Evolutionary conservation across 306 rosid species (phyloP).

Genomic region (Medicago truncatula): DNA sequence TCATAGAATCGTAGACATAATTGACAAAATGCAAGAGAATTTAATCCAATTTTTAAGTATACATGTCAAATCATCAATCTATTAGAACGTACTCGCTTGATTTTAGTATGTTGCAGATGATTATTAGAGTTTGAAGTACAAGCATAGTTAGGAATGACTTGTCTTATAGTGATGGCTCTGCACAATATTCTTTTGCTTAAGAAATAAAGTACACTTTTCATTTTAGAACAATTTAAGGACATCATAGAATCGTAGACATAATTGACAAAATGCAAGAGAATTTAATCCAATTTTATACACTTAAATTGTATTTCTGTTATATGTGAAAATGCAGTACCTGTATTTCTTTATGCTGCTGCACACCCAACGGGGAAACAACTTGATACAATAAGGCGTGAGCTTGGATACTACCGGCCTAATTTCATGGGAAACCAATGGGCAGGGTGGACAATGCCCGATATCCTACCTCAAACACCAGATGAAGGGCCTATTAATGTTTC

Average conservation of each 20-base stretch:
- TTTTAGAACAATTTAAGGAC: background rate
- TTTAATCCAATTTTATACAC: background rate
- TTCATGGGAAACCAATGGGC: constrained; percentile 82
- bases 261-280: constrained; percentile 13
- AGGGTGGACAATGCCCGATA: constrained; percentile 75
- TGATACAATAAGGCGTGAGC: constrained; percentile 75
- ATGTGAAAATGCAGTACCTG: constrained; percentile 71
- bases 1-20: background rate
- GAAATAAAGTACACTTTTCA: too few relatives aligned
- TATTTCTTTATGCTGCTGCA: constrained; percentile 81
- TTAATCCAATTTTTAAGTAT: background rate
- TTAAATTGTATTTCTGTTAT: background rate
- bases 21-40: constrained; percentile 7
- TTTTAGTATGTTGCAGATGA: too few relatives aligned
- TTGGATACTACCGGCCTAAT: constrained; percentile 69
- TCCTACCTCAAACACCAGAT: constrained; percentile 61
- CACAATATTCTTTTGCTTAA: too few relatives aligned
- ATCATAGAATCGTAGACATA: background rate
- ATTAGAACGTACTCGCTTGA: too few relatives aligned
- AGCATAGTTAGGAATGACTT: too few relatives aligned
- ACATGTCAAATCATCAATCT: too few relatives aligned
- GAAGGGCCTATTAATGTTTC: constrained; percentile 66
- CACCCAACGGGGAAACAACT: constrained; percentile 81
- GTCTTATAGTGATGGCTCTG: too few relatives aligned
- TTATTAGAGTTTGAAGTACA: too few relatives aligned